Conservation (phyloP, 2,329 filamentous ascomycete species). For the Epichloe coenophiala region DNA sequence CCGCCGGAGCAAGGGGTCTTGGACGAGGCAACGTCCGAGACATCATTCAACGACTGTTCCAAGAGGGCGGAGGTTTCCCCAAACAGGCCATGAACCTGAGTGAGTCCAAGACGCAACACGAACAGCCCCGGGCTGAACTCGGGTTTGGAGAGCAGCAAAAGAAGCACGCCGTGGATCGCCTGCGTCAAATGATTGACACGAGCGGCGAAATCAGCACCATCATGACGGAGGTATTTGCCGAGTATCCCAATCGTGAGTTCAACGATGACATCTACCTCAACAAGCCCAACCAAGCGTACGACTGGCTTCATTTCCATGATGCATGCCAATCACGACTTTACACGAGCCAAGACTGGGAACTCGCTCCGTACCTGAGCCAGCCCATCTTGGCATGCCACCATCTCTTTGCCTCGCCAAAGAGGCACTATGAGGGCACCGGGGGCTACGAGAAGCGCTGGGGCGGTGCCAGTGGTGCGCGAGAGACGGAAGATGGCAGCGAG, state of each 20-base stretch:
- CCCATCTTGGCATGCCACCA: slow-evolving; percentile 82
- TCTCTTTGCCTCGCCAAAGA: slow-evolving; percentile 66
- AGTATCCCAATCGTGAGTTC: slow-evolving; percentile 76
- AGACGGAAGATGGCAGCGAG: slow-evolving; percentile 29
- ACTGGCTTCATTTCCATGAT: slow-evolving; percentile 94
- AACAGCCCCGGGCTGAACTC: slow-evolving; percentile 45
- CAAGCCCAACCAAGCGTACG: slow-evolving; percentile 78
- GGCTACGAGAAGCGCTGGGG: slow-evolving; percentile 32
- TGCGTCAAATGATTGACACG: slow-evolving; percentile 65
- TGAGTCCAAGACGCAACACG: slow-evolving; percentile 30
- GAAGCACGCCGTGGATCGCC: slow-evolving; percentile 55
- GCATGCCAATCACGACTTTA: slow-evolving; percentile 65
- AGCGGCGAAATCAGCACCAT: slow-evolving; percentile 69
- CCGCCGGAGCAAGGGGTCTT: slow-evolving; percentile 56
- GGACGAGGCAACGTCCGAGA: slow-evolving; percentile 62
- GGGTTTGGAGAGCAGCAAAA: slow-evolving; percentile 59
- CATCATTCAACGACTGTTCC: slow-evolving; percentile 65
- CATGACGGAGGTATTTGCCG: slow-evolving; percentile 69
- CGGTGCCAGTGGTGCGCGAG: slow-evolving; percentile 22
- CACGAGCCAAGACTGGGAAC: slow-evolving; percentile 82
- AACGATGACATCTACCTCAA: slow-evolving; percentile 86
- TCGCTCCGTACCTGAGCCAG: slow-evolving; percentile 75
- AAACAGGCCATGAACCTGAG: slow-evolving; percentile 34
- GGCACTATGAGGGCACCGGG: slow-evolving; percentile 26
- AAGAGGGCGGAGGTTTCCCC: slow-evolving; percentile 66